These are phyloP conservation scores for Cyberlindnera galapagoensis DNA, from an alignment of 805 yeast genomes.

Conservation along the genomic window DNA sequence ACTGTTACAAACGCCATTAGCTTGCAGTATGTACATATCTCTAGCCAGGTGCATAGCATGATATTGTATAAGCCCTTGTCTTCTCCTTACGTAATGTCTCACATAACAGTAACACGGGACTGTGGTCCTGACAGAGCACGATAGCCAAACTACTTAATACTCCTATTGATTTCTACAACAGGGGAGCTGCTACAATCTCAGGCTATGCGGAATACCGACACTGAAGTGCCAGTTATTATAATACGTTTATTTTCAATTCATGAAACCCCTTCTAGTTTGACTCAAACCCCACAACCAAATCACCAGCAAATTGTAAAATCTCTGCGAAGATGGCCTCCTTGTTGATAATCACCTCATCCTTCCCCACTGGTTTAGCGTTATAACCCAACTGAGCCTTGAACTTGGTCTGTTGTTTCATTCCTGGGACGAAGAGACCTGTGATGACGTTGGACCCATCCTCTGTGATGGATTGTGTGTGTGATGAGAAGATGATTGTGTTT, in stretches of 20 bases:
- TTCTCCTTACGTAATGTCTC: too few species aligned
- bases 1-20: too few species aligned
- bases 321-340: constrained; percentile 69
- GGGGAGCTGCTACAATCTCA: too few species aligned
- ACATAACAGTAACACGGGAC: too few species aligned
- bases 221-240: too few species aligned
- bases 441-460: constrained; percentile 56
- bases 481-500: constrained; percentile 65
- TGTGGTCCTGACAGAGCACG: too few species aligned
- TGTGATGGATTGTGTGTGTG: constrained; percentile 45
- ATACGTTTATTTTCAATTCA: neutral
- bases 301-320: constrained; percentile 64
- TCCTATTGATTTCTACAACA: too few species aligned
- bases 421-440: constrained; percentile 77
- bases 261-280: constrained; percentile 7
- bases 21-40: too few species aligned
- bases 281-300: constrained; percentile 40
- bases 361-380: constrained; percentile 56
- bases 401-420: constrained; percentile 49
- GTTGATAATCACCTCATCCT: constrained; percentile 52
- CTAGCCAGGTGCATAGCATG: too few species aligned
- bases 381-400: constrained; percentile 78
- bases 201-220: too few species aligned
- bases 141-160: too few species aligned
- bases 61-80: too few species aligned